Evolutionary conservation across 805 yeast genomes (phyloP).

Genomic region (Lipomyces orientalis): DNA sequence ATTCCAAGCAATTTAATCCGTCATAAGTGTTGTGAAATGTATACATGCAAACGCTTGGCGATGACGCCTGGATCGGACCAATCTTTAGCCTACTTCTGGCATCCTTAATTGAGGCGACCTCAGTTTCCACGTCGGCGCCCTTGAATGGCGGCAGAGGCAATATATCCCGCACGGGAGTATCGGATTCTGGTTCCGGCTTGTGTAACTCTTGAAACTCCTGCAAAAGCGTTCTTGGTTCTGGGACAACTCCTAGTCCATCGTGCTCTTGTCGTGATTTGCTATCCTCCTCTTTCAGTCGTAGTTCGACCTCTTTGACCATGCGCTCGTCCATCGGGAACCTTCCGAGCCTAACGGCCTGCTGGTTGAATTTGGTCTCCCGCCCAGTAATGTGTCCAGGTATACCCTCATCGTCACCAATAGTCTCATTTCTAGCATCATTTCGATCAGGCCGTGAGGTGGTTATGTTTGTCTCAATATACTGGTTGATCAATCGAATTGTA

Average conservation of each 20-base stretch:
- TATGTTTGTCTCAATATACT: slow-evolving; percentile 61
- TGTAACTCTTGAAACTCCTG: slow-evolving; percentile 68
- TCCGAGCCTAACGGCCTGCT: slow-evolving; percentile 79
- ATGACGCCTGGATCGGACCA: slow-evolving; percentile 72
- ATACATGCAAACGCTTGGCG: slow-evolving; percentile 97
- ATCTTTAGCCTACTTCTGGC: slow-evolving; percentile 74
- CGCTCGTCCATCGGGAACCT: slow-evolving; percentile 86
- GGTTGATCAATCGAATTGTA: slow-evolving; percentile 82
- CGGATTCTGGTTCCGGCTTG: slow-evolving; percentile 50
- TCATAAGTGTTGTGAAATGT: slow-evolving; percentile 95
- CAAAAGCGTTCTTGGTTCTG: slow-evolving; percentile 54
- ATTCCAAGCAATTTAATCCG: slow-evolving; percentile 82
- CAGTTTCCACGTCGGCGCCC: slow-evolving; percentile 76
- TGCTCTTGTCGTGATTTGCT: slow-evolving; percentile 48
- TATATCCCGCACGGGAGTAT: slow-evolving; percentile 71
- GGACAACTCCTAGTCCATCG: slow-evolving; percentile 40
- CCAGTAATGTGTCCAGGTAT: slow-evolving; percentile 44
- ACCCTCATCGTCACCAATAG: slow-evolving; percentile 55
- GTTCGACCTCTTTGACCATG: slow-evolving; percentile 72
- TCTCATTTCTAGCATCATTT: slow-evolving; percentile 54
- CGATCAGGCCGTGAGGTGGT: slow-evolving; percentile 46
- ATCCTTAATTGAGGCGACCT: slow-evolving; percentile 79
- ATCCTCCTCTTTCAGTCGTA: slow-evolving; percentile 81
- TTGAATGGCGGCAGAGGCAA: slow-evolving; percentile 88
- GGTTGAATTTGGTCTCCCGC: slow-evolving; percentile 66